Conservation (phyloP, 352 stramenopile species). For the Peronospora tabacina region DNA sequence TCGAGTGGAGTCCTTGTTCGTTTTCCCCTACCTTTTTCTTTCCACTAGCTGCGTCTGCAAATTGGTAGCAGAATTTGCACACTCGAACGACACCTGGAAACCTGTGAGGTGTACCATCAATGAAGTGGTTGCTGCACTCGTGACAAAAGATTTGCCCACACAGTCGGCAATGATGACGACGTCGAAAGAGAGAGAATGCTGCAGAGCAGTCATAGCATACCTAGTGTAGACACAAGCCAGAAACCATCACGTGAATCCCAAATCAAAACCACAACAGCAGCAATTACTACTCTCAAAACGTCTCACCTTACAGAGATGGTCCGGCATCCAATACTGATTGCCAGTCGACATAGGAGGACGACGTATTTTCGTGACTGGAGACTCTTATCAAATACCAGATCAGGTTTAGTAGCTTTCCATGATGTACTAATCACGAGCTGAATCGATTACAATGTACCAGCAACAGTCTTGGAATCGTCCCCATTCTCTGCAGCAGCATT, state of each 20-base stretch:
- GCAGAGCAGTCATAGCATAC: constrained; percentile 78
- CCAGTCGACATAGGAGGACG: constrained; percentile 34
- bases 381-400: constrained; percentile 9
- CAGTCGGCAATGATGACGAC: constrained; percentile 80
- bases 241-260: neutral
- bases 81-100: constrained; percentile 56
- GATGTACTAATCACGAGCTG: neutral
- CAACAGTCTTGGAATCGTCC: constrained; percentile 4
- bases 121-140: constrained; percentile 72
- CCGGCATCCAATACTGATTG: constrained; percentile 82
- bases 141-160: constrained; percentile 85
- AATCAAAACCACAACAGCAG: neutral
- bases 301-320: constrained; percentile 72
- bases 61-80: constrained; percentile 67
- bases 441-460: constrained; percentile 13
- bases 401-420: neutral
- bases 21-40: constrained; percentile 24
- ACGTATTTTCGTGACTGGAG: constrained; percentile 25
- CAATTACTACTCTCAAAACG: neutral
- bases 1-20: constrained; percentile 10
- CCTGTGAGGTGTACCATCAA: constrained; percentile 49
- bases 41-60: constrained; percentile 34
- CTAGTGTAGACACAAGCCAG: constrained; percentile 19
- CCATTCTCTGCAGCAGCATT: constrained; percentile 2
- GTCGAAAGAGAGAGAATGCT: constrained; percentile 74